Conservation (phyloP, 345 rosid genomes). For the Xanthoceras sorbifolium region DNA sequence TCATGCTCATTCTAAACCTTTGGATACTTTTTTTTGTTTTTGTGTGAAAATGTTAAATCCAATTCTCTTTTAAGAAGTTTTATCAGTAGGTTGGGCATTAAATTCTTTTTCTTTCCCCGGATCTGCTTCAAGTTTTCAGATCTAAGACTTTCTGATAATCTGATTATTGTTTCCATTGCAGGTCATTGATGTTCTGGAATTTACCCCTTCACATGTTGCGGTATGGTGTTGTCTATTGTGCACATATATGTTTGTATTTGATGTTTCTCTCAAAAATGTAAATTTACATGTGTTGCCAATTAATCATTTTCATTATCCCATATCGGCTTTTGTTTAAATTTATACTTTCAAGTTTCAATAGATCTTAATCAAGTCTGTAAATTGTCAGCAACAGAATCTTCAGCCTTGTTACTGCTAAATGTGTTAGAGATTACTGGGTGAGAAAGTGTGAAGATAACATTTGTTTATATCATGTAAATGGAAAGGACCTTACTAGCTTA, state of each 20-base stretch:
- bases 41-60: neutral
- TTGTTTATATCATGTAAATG: neutral
- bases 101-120: neutral
- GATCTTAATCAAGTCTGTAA: neutral
- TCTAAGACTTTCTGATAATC: slow-evolving; percentile 29
- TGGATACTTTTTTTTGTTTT: neutral
- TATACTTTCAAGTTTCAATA: neutral
- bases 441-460: neutral
- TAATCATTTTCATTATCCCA: neutral
- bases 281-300: slow-evolving; percentile 8
- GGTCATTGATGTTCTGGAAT: slow-evolving; percentile 89
- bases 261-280: neutral
- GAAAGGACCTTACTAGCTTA: neutral
- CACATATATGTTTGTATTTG: neutral
- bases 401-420: no score
- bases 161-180: slow-evolving; percentile 41
- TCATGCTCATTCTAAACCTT: neutral
- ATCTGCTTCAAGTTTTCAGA: slow-evolving; percentile 4
- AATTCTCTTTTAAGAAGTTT: neutral
- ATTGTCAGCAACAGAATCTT: neutral
- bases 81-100: neutral
- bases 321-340: neutral
- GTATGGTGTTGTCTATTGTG: slow-evolving; percentile 41
- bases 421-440: neutral
- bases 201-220: slow-evolving; percentile 87